Evolutionary conservation across 371 early-diverging fungal genomes (phyloP).

Genomic region (Mortierella sp.): DNA sequence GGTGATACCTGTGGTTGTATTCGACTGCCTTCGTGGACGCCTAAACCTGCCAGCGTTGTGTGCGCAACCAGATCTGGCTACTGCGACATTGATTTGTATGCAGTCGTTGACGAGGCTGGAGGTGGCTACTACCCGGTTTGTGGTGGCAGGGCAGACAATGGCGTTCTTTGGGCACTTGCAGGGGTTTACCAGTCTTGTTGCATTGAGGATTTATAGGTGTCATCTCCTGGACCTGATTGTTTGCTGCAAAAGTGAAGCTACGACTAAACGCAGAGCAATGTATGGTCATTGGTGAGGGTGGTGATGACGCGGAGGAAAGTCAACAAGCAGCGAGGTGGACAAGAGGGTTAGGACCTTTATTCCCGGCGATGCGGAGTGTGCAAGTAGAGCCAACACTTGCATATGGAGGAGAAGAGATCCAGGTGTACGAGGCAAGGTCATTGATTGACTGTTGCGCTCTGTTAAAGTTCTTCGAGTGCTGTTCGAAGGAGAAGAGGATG

Average conservation of each 20-base stretch:
- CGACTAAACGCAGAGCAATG: too few relatives aligned
- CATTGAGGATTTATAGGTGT: not conserved
- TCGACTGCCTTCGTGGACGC: not conserved
- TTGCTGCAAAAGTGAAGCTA: too few relatives aligned
- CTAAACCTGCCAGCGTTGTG: not conserved
- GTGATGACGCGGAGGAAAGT: too few relatives aligned
- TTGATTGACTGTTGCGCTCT: not conserved
- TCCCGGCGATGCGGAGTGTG: not conserved
- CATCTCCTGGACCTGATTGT: not conserved
- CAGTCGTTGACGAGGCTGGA: not conserved
- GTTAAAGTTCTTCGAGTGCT: not conserved
- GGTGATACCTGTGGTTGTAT: not conserved
- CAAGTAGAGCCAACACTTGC: not conserved
- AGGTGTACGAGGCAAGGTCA: not conserved
- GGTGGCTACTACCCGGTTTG: not conserved
- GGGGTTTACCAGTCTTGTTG: not conserved
- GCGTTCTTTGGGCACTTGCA: not conserved
- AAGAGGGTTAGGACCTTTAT: not conserved
- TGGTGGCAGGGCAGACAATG: not conserved
- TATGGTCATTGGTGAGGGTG: too few relatives aligned
- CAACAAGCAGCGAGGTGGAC: too few relatives aligned
- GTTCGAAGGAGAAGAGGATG: not conserved
- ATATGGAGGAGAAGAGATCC: not conserved
- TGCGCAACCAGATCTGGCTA: not conserved
- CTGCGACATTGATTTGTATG: not conserved